phyloP scores from a whole-genome alignment of 345 rosid species.

The Litchi chinensis region DNA sequence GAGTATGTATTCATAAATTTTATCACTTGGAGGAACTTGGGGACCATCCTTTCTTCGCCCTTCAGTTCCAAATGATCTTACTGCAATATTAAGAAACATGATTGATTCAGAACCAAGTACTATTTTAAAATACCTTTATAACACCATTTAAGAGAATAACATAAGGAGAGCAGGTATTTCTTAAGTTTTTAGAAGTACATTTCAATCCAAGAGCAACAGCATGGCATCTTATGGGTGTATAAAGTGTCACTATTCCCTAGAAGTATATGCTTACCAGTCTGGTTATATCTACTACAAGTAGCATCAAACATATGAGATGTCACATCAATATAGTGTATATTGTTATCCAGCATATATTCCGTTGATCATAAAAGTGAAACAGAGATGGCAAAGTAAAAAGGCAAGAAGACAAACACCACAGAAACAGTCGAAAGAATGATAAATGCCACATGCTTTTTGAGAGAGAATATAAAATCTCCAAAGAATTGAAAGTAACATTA shows the following conservation, averaged over 20 bases:
- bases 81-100: conserved; percentile 31
- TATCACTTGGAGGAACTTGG: conserved; percentile 61
- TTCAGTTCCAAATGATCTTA: conserved; percentile 78
- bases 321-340: not conserved
- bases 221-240: not conserved
- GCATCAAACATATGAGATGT: not conserved
- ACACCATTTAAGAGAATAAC: not conserved
- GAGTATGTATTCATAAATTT: conserved; percentile 66
- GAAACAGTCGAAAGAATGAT: not conserved
- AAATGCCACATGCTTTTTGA: not conserved
- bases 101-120: conserved; percentile 16
- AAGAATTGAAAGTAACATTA: not conserved
- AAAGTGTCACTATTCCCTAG: not conserved
- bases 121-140: not conserved
- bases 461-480: not conserved
- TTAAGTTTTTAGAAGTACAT: not conserved
- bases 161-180: not conserved
- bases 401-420: not conserved
- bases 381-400: not conserved
- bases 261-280: not conserved
- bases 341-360: not conserved
- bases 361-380: not conserved
- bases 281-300: not conserved
- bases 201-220: conserved; percentile 1
- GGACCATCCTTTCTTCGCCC: conserved; percentile 72